Percentiles rank a stretch among this genome's conserved stretches.
phyloP scores from a whole-genome alignment of 2,329 filamentous ascomycete species.

The Fusarium virguliforme region DNA sequence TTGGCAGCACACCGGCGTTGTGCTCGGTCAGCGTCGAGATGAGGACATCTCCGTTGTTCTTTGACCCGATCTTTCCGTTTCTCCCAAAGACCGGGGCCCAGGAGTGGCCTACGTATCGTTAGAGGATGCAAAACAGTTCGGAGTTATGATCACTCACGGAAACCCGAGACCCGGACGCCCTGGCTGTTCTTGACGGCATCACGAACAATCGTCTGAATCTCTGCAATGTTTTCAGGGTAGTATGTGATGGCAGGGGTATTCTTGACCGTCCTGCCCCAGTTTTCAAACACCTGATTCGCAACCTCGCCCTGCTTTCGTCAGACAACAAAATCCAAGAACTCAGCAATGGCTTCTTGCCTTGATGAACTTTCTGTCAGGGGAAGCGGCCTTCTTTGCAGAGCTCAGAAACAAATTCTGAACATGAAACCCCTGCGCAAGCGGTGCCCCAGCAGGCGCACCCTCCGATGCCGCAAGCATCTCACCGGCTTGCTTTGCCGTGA shows the following conservation, averaged over 20 bases:
- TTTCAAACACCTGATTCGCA: slow-evolving; percentile 1
- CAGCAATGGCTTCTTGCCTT: background rate
- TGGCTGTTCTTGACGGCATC: background rate
- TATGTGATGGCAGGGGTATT: background rate
- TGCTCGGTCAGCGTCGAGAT: background rate
- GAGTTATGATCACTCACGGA: background rate
- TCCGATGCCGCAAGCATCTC: background rate
- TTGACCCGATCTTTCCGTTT: background rate
- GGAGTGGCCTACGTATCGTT: background rate
- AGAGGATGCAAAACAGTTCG: background rate
- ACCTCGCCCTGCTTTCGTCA: background rate
- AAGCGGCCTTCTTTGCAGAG: background rate
- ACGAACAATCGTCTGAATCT: background rate
- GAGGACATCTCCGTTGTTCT: background rate
- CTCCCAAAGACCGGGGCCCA: background rate
- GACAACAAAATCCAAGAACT: background rate
- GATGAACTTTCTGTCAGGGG: background rate
- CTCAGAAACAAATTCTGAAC: background rate
- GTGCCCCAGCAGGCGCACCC: background rate
- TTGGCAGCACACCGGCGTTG: background rate
- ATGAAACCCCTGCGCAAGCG: background rate
- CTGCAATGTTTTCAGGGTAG: background rate
- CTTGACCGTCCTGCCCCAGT: background rate
- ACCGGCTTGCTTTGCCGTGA: background rate
- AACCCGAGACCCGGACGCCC: background rate